phyloP scores from a whole-genome alignment of 106 monocot species.

The Chionographis japonica region DNA sequence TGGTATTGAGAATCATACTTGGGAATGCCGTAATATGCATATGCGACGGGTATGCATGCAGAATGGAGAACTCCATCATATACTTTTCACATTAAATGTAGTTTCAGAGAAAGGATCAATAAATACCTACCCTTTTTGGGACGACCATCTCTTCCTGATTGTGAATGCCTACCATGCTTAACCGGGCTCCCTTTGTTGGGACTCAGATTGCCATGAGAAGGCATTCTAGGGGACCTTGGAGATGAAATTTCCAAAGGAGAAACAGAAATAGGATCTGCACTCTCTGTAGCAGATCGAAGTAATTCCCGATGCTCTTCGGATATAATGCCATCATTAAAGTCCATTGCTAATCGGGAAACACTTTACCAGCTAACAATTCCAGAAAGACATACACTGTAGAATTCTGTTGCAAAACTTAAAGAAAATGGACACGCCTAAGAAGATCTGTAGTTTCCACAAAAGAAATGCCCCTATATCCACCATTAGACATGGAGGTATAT shows the following conservation, averaged over 20 bases:
- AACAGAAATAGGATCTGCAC: slow-evolving; percentile 21
- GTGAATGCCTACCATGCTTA: slow-evolving; percentile 25
- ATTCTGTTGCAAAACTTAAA: slow-evolving; percentile 11
- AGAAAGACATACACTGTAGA: slow-evolving; percentile 2
- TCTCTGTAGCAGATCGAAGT: slow-evolving; percentile 11
- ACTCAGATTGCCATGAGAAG: slow-evolving; percentile 17
- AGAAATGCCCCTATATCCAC: slow-evolving; percentile 14
- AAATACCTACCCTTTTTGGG: slow-evolving; percentile 21
- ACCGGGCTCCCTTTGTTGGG: slow-evolving; percentile 19
- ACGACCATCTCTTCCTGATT: slow-evolving; percentile 18
- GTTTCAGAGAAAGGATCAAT: not conserved
- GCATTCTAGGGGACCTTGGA: slow-evolving; percentile 21
- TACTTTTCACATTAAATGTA: not conserved
- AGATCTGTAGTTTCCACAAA: slow-evolving; percentile 18
- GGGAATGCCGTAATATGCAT: not conserved
- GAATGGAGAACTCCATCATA: not conserved
- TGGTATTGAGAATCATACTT: not conserved
- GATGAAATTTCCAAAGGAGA: slow-evolving; percentile 25
- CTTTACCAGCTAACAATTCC: slow-evolving; percentile 2
- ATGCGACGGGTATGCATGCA: not conserved
- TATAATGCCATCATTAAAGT: slow-evolving; percentile 21
- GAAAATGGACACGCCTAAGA: slow-evolving; percentile 8
- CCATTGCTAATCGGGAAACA: slow-evolving; percentile 7
- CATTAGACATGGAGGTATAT: not conserved
- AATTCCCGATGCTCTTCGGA: slow-evolving; percentile 24